Evolutionary conservation across 2,329 filamentous ascomycete species (phyloP), one percentile per base, ranked within the genome.

Genomic region (Cercospora beticola): DNA sequence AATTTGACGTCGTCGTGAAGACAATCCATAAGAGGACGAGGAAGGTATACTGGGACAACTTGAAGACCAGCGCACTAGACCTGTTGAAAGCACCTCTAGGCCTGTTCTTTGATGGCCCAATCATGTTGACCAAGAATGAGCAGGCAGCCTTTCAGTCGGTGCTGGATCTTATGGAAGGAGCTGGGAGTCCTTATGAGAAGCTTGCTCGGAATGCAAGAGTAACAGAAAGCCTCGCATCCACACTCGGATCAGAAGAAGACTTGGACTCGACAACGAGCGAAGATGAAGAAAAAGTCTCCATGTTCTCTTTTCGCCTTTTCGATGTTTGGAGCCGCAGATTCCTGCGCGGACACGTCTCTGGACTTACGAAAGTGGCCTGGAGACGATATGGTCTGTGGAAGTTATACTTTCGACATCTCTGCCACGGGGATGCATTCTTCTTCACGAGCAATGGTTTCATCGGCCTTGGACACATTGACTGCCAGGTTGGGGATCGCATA

Each of bases 241-340:
- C 7, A 14, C 12, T 23, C 23, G 23, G 14, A 16, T 12, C 14
- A 3, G 4, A 8, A 26, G 23, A 28, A 6, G 49, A 54, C 14
- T 54, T 12, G 12, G 14, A 30, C 5, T 56, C 23, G 1, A 23
- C 56, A 6, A 21, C 30, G 9, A 23, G n/a, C 28, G 56, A 59
- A 1, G 56, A 36, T 23, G 30, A 31, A 9, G 56, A 59, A 10
- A 31, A 36, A 1, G 4, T 36, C 30, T 59, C 56, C 28, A 59
- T 59, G 56, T 59, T 59, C 16, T 59, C 56, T 59, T 59, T 59
- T 9, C 56, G 56, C 28, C 56, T 59, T 12, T 59, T 59, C 56
- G 56, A 59, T 36, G 56, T 59, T 10, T 59, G 56, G 56, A 33
- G 28, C 31, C 56, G 56, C n/a, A 9, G 56, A 5, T 59, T 33